A percentile compares a stretch with the other conserved stretches of the same genome.
Conservation (phyloP, 805 yeast species). For the Yarrowia sp. region DNA sequence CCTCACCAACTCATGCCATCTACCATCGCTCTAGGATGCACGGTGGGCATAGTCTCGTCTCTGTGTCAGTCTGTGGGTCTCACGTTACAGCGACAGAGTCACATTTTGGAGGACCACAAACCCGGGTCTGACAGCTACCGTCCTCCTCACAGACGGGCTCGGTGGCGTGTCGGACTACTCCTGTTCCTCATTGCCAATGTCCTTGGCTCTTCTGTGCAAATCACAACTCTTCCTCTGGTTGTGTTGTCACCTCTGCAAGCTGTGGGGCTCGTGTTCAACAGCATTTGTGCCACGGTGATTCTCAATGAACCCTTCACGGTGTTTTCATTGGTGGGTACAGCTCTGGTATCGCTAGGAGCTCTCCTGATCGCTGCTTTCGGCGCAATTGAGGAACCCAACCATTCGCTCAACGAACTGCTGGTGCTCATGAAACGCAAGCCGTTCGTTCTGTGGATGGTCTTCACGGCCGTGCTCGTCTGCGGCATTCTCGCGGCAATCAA, state of each 20-base stretch:
- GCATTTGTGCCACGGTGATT: slow-evolving; percentile 70
- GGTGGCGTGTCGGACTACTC: slow-evolving; percentile 79
- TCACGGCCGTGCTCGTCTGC: slow-evolving; percentile 45
- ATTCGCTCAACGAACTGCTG: slow-evolving; percentile 57
- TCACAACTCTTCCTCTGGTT: slow-evolving; percentile 81
- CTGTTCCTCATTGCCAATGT: slow-evolving; percentile 76
- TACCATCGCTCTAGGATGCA: slow-evolving; percentile 56
- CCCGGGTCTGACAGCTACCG: slow-evolving; percentile 51
- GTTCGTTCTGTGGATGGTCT: slow-evolving; percentile 65
- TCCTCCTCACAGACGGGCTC: slow-evolving; percentile 47
- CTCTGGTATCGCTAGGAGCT: slow-evolving; percentile 75
- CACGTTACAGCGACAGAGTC: slow-evolving; percentile 78
- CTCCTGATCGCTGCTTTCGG: slow-evolving; percentile 79
- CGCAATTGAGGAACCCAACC: slow-evolving; percentile 60
- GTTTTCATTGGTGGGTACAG: slow-evolving; percentile 67
- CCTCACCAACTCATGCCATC: not conserved
- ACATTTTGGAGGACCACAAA: slow-evolving; percentile 53
- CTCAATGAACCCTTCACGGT: slow-evolving; percentile 71
- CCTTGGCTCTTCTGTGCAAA: slow-evolving; percentile 81
- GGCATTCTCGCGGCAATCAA: slow-evolving; percentile 10
- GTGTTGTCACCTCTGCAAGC: slow-evolving; percentile 84
- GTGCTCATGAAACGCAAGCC: slow-evolving; percentile 53
- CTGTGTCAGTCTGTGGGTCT: slow-evolving; percentile 83
- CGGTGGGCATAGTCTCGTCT: slow-evolving; percentile 75
- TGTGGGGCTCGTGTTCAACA: slow-evolving; percentile 85